These are phyloP conservation scores for Entophlyctis luteolus DNA, from an alignment of 192 early-diverging fungal genomes.

Conservation along the genomic window DNA sequence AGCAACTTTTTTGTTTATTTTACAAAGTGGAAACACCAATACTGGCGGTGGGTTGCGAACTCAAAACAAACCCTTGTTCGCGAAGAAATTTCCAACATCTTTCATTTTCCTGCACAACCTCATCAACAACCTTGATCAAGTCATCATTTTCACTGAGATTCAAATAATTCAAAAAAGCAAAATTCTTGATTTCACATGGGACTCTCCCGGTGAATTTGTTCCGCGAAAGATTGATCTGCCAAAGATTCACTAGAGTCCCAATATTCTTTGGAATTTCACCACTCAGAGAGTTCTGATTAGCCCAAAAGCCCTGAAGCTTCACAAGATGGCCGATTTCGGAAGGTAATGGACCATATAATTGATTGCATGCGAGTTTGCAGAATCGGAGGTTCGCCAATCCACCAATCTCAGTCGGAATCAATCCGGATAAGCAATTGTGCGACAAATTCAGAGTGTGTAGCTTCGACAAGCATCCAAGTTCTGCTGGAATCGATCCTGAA, in stretches of 20 bases:
- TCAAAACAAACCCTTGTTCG: background rate
- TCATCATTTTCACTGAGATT: background rate
- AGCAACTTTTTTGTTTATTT: too few relatives aligned
- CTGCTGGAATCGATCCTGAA: slow-evolving; percentile 1
- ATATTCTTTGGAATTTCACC: slow-evolving; percentile 6
- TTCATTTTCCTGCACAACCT: background rate
- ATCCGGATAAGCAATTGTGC: background rate
- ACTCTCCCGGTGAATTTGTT: background rate
- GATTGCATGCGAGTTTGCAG: background rate
- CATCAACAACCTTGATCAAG: background rate
- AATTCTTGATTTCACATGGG: background rate
- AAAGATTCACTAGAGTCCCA: slow-evolving; percentile 5
- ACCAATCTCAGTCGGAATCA: background rate
- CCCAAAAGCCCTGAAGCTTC: background rate
- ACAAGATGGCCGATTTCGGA: background rate
- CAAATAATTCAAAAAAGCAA: background rate
- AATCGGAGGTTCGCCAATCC: background rate
- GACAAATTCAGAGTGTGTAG: background rate
- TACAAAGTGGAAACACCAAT: too few relatives aligned
- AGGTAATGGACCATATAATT: background rate
- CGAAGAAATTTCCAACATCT: background rate
- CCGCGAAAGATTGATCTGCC: background rate
- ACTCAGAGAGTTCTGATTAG: background rate
- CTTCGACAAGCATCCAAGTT: background rate
- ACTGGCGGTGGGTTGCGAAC: background rate